Evolutionary conservation across 2,329 filamentous ascomycete genomes (phyloP), one percentile per base, ranked within the genome.

Genomic region (Claviceps monticola): DNA sequence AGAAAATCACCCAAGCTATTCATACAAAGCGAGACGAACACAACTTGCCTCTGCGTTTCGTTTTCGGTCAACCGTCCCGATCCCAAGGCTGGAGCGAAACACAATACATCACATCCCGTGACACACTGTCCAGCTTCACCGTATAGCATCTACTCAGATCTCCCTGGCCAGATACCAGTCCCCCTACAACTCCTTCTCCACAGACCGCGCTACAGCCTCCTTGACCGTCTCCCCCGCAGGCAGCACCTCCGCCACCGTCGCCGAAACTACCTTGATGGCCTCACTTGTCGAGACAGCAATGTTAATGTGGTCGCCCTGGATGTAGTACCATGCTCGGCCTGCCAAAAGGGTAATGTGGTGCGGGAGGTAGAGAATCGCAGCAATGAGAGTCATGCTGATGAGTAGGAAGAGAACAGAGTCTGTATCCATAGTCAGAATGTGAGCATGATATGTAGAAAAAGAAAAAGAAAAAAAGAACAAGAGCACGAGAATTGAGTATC

Each of bases 361-460:
- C 11, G 93, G 93, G 17, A 98, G 86, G 74, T 98, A 98, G 57
- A 97, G 82, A 57, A 87, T 84, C 50, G 83, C 83, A 59, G 89
- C 93, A 64, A 94, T 89, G 61, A 87, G 77, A 62, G 93, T 82
- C 71, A 97, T 83, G 63, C 85, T 84, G 68, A 88, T 76, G 65
- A 95, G 83, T 61, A 95, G 83, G 75, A 98, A 93, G 64, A 96
- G 79, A 62, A 96, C 78, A 26, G 88, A 90, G 73, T 94, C 91
- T 96, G 16, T 6, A 14, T 44, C n/a, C 7, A 23, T 16, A 14
- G 4, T 43, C 38, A 34, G 46, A 38, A 29, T 29, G n/a, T 3
- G 23, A 11, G 11, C n/a, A 5, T 6, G n/a, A 43, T 23, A 44
- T n/a, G 6, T 1, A 9, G 0, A 44, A n/a, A 14, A 26, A 26